Evolutionary conservation across 306 rosid species (phyloP).

Genomic region (Acacia confusa): DNA sequence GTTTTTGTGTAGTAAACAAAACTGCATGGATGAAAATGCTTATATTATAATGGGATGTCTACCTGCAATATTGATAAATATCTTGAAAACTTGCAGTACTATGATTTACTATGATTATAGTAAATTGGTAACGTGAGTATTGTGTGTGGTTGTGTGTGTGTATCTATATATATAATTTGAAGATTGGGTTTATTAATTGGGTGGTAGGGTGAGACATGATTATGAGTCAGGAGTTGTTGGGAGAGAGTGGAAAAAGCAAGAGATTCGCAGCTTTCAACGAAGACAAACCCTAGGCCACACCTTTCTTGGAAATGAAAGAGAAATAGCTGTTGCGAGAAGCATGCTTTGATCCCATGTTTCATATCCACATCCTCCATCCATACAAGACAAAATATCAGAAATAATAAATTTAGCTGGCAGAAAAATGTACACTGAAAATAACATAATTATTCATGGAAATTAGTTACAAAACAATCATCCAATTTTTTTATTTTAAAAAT

Average conservation of each 20-base stretch:
- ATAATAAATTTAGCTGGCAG: too few relatives aligned
- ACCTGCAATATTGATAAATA: too few relatives aligned
- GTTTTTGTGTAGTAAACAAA: too few relatives aligned
- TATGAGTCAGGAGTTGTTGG: neutral
- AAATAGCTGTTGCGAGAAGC: slow-evolving; percentile 52
- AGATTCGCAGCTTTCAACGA: slow-evolving; percentile 65
- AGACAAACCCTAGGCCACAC: slow-evolving; percentile 57
- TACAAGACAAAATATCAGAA: neutral
- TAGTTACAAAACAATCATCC: neutral
- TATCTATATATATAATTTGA: neutral
- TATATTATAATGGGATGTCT: too few relatives aligned
- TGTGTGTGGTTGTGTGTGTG: too few relatives aligned
- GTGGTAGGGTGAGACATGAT: neutral
- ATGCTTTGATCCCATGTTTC: slow-evolving; percentile 65
- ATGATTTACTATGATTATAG: too few relatives aligned
- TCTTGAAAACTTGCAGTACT: neutral
- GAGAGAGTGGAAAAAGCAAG: slow-evolving; percentile 25
- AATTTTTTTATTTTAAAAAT: too few relatives aligned
- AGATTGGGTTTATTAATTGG: too few relatives aligned
- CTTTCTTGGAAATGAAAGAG: slow-evolving; percentile 94
- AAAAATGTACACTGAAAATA: too few relatives aligned
- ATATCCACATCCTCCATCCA: slow-evolving; percentile 23
- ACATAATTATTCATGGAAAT: neutral
- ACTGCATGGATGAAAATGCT: neutral
- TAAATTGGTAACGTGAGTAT: neutral